A percentile compares a stretch with the other conserved stretches of the same genome.
Conservation (phyloP, 441 rosid genomes). For the Erysimum pusillum region DNA sequence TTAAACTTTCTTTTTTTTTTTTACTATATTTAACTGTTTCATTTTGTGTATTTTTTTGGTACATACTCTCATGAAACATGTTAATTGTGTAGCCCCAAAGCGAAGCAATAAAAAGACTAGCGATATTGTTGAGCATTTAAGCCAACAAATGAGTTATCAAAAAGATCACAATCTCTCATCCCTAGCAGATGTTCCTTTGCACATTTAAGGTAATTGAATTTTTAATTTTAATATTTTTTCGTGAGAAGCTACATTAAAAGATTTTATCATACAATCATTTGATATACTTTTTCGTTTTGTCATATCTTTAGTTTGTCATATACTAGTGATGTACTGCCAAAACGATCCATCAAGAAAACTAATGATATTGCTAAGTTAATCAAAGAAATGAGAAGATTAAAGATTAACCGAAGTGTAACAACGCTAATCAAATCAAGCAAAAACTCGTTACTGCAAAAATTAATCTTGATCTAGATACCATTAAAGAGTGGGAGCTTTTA, state of each 20-base stretch:
- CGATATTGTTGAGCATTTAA: background rate
- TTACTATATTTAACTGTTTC: background rate
- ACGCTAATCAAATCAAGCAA: background rate
- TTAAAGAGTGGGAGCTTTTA: conserved; percentile 57
- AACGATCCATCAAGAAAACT: background rate
- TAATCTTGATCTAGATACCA: conserved; percentile 56
- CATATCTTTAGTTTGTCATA: background rate
- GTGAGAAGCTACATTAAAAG: background rate
- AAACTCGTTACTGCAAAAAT: conserved; percentile 44
- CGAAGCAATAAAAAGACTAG: background rate
- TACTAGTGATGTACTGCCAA: background rate
- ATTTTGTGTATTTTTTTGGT: background rate
- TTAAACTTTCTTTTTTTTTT: background rate
- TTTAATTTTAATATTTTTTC: background rate
- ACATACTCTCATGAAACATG: background rate
- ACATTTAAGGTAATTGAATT: conserved; percentile 31
- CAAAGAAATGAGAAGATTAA: conserved; percentile 35
- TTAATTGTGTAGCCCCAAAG: background rate
- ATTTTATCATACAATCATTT: background rate
- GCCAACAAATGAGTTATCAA: conserved; percentile 25
- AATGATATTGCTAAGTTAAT: conserved; percentile 27
- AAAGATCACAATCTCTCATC: conserved; percentile 29
- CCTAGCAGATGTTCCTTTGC: conserved; percentile 43
- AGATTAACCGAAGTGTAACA: conserved; percentile 22
- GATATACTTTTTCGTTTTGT: background rate